Evolutionary conservation across 345 rosid genomes (phyloP), one percentile per base, ranked within the genome.

Genomic region (Pistacia integerrima): DNA sequence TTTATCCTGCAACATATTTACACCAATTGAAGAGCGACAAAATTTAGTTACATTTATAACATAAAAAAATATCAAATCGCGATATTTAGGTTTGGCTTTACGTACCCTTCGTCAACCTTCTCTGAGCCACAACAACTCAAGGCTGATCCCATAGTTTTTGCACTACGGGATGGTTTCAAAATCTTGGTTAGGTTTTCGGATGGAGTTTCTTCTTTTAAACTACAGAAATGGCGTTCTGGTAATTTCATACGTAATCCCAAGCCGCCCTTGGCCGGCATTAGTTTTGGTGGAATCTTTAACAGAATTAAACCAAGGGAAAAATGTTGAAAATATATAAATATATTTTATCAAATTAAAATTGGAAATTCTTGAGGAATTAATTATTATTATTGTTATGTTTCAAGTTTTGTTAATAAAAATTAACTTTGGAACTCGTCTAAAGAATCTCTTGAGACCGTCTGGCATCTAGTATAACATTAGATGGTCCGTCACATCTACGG

Each of bases 51-150:
- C 8, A 60, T 18, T 44, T 41, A 5, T 7, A 20, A 11, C 12
- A 44, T 38, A 41, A 65, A 3, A 25, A 10, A n/a, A 3, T 41
- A 65, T 1, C 7, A 8, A 64, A 16, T 44, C 57, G 3, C 4
- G 16, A 51, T 52, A 51, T 67, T 16, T 30, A 57, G 11, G 48
- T 25, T 46, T 48, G 16, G 14, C 59, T 22, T 54, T 28, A 62
- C 82, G 0, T 69, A 91, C 94, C 83, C 84, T 78, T 86, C 87
- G 18, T 89, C 92, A 69, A 79, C 80, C 72, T 80, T 85, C 72
- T 84, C 78, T 4, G 84, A 62, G 69, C 82, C 73, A 63, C 86
- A 91, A 73, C 91, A 89, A 73, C 94, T 67, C 12, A 81, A 75
- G 60, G 67, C 57, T 67, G 90, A 83, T 77, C 94, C 92, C 92